These are phyloP conservation scores for Venturia effusa DNA, from an alignment of 2,329 filamentous ascomycete genomes.

Conservation along the genomic window DNA sequence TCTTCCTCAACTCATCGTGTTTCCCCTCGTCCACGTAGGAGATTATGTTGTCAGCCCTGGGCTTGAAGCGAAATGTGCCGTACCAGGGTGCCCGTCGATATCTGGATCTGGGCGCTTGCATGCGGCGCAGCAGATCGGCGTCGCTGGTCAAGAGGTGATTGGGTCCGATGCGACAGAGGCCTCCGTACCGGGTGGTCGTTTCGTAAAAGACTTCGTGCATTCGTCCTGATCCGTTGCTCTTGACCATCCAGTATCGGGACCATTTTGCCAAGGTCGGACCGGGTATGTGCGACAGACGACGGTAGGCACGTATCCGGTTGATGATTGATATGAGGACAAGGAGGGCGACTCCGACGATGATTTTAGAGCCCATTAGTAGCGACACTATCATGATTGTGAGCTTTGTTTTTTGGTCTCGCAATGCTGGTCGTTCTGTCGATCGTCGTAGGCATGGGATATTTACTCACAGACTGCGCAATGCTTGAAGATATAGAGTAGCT, in stretches of 20 bases:
- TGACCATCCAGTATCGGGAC: slow-evolving; percentile 28
- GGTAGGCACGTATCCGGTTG: slow-evolving; percentile 1
- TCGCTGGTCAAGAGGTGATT: slow-evolving; percentile 10
- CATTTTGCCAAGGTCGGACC: slow-evolving; percentile 28
- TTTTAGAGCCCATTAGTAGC: background rate
- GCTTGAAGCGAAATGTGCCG: slow-evolving; percentile 10
- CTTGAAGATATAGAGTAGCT: background rate
- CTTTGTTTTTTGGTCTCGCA: background rate
- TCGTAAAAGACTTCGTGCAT: slow-evolving; percentile 28
- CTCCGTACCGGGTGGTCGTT: slow-evolving; percentile 27
- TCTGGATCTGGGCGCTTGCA: slow-evolving; percentile 8
- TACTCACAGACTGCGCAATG: background rate
- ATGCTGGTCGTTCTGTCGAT: background rate
- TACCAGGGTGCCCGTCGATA: slow-evolving; percentile 9
- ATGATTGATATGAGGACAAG: slow-evolving; percentile 5
- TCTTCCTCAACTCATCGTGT: slow-evolving; percentile 9
- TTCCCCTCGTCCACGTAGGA: background rate
- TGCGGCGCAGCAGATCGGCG: slow-evolving; percentile 7
- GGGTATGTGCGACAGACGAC: slow-evolving; percentile 10
- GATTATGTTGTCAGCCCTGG: slow-evolving; percentile 11
- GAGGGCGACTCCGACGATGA: background rate
- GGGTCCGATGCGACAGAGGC: slow-evolving; percentile 19
- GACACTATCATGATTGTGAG: background rate
- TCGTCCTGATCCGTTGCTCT: slow-evolving; percentile 24
- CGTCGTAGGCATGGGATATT: background rate